Evolutionary conservation across 1,284 basidiomycete genomes (phyloP).

Genomic region (Microbotryomycetes sp.): DNA sequence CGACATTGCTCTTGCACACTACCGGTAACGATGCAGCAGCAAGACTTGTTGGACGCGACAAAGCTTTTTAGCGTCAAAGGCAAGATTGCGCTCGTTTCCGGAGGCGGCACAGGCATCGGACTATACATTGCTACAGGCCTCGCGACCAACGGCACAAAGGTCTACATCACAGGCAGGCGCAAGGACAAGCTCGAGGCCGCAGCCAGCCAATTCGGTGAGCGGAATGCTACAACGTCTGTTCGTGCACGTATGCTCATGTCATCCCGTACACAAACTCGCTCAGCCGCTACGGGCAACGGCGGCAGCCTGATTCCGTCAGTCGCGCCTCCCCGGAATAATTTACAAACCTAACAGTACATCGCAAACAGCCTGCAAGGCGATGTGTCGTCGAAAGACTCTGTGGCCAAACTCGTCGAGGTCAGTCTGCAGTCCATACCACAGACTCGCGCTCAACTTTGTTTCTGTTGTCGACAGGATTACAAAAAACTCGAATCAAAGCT

Average conservation of each 20-base stretch:
- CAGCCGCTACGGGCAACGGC: too few relatives aligned
- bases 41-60: too few relatives aligned
- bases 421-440: not conserved
- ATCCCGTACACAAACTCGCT: not conserved
- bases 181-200: not conserved
- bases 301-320: not conserved
- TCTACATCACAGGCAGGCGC: constrained; percentile 40
- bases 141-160: constrained; percentile 45
- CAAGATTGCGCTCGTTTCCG: constrained; percentile 38
- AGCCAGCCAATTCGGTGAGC: not conserved
- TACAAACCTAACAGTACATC: not conserved
- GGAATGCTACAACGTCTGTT: not conserved
- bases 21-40: too few relatives aligned
- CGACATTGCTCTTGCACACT: too few relatives aligned
- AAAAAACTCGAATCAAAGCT: not conserved
- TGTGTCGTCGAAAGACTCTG: constrained; percentile 1
- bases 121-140: constrained; percentile 45
- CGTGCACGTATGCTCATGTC: not conserved
- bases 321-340: not conserved
- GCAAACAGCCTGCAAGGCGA: constrained; percentile 3
- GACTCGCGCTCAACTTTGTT: not conserved
- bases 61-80: not conserved
- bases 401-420: constrained; percentile 5
- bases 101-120: constrained; percentile 45
- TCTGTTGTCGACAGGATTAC: not conserved